A percentile compares a stretch with the other conserved stretches of the same genome.
Evolutionary conservation across 352 stramenopile species (phyloP).

Genomic region (Hyaloperonospora brassicae): DNA sequence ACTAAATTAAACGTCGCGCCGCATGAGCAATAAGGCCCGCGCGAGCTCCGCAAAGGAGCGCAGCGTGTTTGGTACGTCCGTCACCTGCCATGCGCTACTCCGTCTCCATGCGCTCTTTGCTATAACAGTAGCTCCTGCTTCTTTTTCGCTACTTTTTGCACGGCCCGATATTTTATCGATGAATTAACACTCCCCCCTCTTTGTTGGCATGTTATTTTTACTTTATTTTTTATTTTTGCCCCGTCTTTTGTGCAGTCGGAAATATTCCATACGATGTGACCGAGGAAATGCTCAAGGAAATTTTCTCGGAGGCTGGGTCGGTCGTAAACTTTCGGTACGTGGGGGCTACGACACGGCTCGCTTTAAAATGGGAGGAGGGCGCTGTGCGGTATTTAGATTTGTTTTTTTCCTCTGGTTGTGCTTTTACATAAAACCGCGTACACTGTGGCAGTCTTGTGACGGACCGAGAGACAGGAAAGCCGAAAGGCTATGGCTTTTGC

Average conservation of each 20-base stretch:
- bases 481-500: conserved; percentile 83
- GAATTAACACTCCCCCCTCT: no score
- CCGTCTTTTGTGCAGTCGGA: conserved; percentile 46
- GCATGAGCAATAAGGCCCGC: conserved; percentile 51
- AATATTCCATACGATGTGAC: conserved; percentile 87
- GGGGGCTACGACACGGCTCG: neutral
- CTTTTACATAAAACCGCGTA: no score
- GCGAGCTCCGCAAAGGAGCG: conserved; percentile 70
- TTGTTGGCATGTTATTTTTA: no score
- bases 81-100: conserved; percentile 2
- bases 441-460: conserved; percentile 79
- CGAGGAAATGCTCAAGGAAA: conserved; percentile 80
- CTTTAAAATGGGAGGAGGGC: neutral
- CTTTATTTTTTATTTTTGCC: conserved; percentile 11
- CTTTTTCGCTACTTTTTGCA: no score
- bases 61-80: conserved; percentile 72
- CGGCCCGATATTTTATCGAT: no score
- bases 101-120: conserved; percentile 2
- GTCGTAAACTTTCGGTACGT: conserved; percentile 79
- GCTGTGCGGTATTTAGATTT: conserved; percentile 1
- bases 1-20: no score
- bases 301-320: conserved; percentile 77
- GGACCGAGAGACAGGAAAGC: conserved; percentile 75
- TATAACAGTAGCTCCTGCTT: no score
- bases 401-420: no score